Conservation (phyloP, 257 asterid species). For the Dorcoceras hygrometricum region DNA sequence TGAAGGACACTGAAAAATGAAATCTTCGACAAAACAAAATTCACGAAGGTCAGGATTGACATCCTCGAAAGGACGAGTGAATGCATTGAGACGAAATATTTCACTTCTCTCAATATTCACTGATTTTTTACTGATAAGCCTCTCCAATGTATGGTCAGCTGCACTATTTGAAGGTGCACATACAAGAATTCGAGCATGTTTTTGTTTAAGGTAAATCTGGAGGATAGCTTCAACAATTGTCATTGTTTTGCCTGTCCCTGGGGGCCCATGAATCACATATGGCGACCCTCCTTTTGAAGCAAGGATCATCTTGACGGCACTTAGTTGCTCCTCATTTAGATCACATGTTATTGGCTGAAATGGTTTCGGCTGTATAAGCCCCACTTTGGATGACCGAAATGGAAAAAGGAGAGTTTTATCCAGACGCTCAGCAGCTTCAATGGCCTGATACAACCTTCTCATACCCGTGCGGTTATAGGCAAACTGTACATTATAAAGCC, state of each 20-base stretch:
- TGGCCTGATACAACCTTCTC: slow-evolving; percentile 78
- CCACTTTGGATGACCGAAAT: slow-evolving; percentile 25
- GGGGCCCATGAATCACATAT: slow-evolving; percentile 89
- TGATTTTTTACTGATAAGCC: slow-evolving; percentile 41
- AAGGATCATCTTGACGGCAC: slow-evolving; percentile 66
- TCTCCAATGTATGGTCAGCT: slow-evolving; percentile 77
- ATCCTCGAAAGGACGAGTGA: slow-evolving; percentile 68
- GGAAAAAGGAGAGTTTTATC: slow-evolving; percentile 65
- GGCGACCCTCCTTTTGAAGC: slow-evolving; percentile 79
- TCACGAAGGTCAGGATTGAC: slow-evolving; percentile 46
- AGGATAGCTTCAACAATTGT: slow-evolving; percentile 81
- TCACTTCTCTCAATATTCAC: slow-evolving; percentile 36
- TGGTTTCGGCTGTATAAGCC: slow-evolving; percentile 29
- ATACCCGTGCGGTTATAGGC: slow-evolving; percentile 48
- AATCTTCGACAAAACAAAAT: slow-evolving; percentile 58
- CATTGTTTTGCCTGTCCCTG: slow-evolving; percentile 94
- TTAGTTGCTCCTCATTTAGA: slow-evolving; percentile 65
- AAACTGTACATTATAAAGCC: slow-evolving; percentile 71
- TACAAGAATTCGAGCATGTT: slow-evolving; percentile 50
- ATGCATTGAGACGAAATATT: slow-evolving; percentile 74
- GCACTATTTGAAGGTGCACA: slow-evolving; percentile 98
- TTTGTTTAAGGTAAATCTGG: slow-evolving; percentile 46
- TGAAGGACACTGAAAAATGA: slow-evolving; percentile 55
- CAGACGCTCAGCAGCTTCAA: slow-evolving; percentile 65
- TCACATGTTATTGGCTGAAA: slow-evolving; percentile 50